Evolutionary conservation across 768 basidiomycete species (phyloP).

Genomic region (Trametes sanguinea): DNA sequence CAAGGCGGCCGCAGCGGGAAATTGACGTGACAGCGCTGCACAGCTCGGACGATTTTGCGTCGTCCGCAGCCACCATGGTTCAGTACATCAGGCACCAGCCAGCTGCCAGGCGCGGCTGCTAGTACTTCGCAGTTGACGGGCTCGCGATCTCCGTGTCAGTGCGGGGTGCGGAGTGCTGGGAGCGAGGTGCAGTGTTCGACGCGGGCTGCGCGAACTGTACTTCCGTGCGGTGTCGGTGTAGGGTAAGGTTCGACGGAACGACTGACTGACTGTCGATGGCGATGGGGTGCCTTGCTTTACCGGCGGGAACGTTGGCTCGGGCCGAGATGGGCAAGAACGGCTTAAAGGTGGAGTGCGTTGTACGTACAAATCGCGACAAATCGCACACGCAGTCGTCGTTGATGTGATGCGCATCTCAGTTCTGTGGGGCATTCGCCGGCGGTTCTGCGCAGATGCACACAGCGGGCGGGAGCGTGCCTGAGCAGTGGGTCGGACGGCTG

Average conservation of each 20-base stretch:
- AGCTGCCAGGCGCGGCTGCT: no score
- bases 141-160: no score
- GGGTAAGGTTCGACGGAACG: not conserved
- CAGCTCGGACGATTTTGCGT: not conserved
- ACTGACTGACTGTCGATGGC: not conserved
- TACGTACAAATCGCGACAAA: no score
- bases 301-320: constrained; percentile 12
- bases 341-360: no score
- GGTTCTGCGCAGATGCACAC: not conserved
- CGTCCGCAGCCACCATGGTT: not conserved
- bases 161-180: no score
- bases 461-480: not conserved
- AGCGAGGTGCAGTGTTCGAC: no score
- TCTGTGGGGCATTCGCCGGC: not conserved
- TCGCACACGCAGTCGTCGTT: not conserved
- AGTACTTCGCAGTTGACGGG: no score
- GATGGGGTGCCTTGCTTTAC: constrained; percentile 6
- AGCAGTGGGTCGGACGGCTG: no score
- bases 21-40: not conserved
- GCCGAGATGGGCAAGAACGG: not conserved
- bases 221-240: no score
- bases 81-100: not conserved
- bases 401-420: not conserved
- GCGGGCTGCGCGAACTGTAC: no score
- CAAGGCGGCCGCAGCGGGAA: not conserved